phyloP scores from a whole-genome alignment of 1,139 yeast genomes.

The Torulaspora pretoriensis region DNA sequence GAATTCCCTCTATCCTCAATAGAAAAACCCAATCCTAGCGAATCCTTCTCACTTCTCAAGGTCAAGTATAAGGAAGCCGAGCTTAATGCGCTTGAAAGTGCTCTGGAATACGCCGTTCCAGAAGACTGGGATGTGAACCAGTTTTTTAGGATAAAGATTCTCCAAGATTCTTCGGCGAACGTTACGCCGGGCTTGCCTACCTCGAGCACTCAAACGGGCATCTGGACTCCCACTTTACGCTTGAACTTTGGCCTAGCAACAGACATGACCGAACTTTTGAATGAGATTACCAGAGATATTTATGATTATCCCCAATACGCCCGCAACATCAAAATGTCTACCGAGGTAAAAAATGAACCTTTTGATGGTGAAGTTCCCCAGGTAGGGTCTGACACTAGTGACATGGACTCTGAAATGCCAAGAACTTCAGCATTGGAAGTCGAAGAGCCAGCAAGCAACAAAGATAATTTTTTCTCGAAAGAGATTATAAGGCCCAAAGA shows the following conservation, averaged over 20 bases:
- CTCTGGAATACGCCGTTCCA: conserved; percentile 19
- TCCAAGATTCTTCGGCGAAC: conserved; percentile 11
- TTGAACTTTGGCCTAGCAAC: conserved; percentile 15
- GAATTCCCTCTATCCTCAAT: conserved; percentile 21
- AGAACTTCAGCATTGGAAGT: too few relatives aligned
- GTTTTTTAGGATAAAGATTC: conserved; percentile 45
- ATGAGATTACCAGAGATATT: conserved; percentile 28
- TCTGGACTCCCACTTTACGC: conserved; percentile 42
- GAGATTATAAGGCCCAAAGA: conserved; percentile 37
- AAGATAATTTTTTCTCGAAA: background rate
- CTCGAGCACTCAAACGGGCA: conserved; percentile 23
- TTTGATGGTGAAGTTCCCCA: too few relatives aligned
- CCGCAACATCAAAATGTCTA: background rate
- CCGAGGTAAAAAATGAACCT: background rate
- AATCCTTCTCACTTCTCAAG: conserved; percentile 24
- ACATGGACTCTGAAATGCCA: background rate
- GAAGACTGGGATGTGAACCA: conserved; percentile 18
- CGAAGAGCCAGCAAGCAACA: background rate
- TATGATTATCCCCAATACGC: conserved; percentile 19
- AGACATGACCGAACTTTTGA: conserved; percentile 20
- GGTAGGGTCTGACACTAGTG: background rate
- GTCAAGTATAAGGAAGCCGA: conserved; percentile 20
- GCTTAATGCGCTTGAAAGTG: conserved; percentile 13
- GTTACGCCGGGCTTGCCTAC: background rate
- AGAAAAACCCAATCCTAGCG: conserved; percentile 4